Conservation (phyloP, 2,329 filamentous ascomycete genomes). For the Fusarium abutilonis region DNA sequence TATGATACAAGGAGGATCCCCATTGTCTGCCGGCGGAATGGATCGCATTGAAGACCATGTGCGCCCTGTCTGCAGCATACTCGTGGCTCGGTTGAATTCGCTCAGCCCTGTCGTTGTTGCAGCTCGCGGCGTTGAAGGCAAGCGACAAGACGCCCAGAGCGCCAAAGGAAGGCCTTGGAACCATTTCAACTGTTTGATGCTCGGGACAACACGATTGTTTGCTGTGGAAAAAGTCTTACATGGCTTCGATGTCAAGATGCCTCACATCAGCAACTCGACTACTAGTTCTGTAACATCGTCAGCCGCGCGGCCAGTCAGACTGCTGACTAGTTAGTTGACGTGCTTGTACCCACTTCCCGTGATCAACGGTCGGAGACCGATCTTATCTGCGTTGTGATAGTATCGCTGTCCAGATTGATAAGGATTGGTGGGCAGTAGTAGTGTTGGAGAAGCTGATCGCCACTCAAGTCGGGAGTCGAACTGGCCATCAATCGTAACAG, state of each 20-base stretch:
- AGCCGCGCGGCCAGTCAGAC: conserved; percentile 38
- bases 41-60: conserved; percentile 76
- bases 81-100: conserved; percentile 51
- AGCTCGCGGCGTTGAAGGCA: conserved; percentile 5
- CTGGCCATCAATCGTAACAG: no score
- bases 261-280: conserved; percentile 4
- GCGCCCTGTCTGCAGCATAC: conserved; percentile 61
- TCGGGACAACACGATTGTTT: neutral
- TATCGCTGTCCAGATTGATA: conserved; percentile 34
- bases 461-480: neutral
- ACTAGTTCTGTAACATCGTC: conserved; percentile 1
- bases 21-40: conserved; percentile 79
- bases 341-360: conserved; percentile 23
- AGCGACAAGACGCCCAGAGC: conserved; percentile 27
- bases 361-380: conserved; percentile 21
- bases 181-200: conserved; percentile 16
- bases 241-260: conserved; percentile 2
- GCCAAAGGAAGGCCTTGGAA: conserved; percentile 21
- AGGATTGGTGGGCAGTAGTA: neutral
- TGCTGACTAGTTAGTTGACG: neutral
- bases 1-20: conserved; percentile 77
- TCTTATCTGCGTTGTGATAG: conserved; percentile 29
- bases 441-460: neutral
- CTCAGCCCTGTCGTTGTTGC: conserved; percentile 3
- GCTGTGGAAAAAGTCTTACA: neutral